A percentile compares a stretch with the other conserved stretches of the same genome.
These are phyloP conservation scores for Davidsoniella eucalypti DNA, from an alignment of 2,329 filamentous ascomycete genomes.

Conservation along the genomic window DNA sequence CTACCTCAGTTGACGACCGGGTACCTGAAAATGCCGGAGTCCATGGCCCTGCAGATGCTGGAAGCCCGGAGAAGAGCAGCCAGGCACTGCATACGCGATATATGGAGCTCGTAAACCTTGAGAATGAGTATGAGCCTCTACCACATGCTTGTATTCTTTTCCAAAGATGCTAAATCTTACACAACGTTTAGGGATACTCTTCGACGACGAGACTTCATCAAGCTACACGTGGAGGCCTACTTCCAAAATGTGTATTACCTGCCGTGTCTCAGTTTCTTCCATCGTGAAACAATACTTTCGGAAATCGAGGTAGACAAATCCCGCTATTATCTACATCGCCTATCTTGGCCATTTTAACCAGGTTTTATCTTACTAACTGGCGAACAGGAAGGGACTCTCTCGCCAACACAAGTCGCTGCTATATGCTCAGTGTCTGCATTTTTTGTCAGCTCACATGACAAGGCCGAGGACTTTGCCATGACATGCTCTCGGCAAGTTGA, in stretches of 20 bases:
- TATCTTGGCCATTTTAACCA: neutral
- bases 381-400: constrained; percentile 20
- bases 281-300: constrained; percentile 21
- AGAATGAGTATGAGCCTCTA: constrained; percentile 10
- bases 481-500: constrained; percentile 25
- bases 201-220: constrained; percentile 21
- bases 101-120: constrained; percentile 10
- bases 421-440: constrained; percentile 24
- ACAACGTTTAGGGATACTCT: constrained; percentile 19
- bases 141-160: neutral
- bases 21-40: constrained; percentile 12
- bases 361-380: neutral
- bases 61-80: constrained; percentile 8
- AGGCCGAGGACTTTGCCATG: constrained; percentile 21
- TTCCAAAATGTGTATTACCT: constrained; percentile 24
- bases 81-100: constrained; percentile 9
- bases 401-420: constrained; percentile 22
- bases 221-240: constrained; percentile 24
- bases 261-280: constrained; percentile 25
- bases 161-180: too few relatives aligned
- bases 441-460: constrained; percentile 21
- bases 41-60: constrained; percentile 4
- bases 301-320: constrained; percentile 20
- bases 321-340: neutral
- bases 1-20: constrained; percentile 6